Conservation (phyloP, 148 eudicot genomes). For the Cornus suecica region DNA sequence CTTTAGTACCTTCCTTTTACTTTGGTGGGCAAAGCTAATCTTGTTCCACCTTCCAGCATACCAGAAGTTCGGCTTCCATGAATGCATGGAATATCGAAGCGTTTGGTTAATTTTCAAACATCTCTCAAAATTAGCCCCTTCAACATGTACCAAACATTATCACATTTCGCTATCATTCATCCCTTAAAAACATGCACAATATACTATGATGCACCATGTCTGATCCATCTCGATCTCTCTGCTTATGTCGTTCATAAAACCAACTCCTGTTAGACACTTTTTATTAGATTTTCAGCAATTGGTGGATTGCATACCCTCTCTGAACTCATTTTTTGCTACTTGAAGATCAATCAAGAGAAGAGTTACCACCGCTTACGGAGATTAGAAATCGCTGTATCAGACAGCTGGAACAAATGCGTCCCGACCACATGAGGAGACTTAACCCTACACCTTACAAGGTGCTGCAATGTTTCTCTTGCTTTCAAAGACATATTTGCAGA, state of each 20-base stretch:
- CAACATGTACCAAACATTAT: no score
- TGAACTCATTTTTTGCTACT: conserved; percentile 9
- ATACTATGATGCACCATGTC: background rate
- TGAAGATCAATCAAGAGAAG: conserved; percentile 69
- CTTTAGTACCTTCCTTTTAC: background rate
- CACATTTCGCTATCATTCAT: no score
- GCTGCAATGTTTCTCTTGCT: background rate
- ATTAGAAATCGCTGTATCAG: conserved; percentile 63
- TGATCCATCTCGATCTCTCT: no score
- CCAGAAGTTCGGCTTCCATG: no score
- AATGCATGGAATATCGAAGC: no score
- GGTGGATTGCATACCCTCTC: background rate
- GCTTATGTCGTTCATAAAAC: background rate
- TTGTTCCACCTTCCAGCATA: background rate
- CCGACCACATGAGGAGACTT: conserved; percentile 94
- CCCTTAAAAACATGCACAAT: no score
- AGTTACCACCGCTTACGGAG: conserved; percentile 55
- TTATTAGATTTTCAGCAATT: background rate
- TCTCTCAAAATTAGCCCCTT: no score
- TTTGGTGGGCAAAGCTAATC: background rate
- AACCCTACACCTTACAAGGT: conserved; percentile 99
- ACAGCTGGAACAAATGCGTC: conserved; percentile 87
- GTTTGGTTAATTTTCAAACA: no score
- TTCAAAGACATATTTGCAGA: background rate
- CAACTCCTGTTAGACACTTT: background rate